Conservation (phyloP, 1,139 yeast species). For the Torulaspora globosa region DNA sequence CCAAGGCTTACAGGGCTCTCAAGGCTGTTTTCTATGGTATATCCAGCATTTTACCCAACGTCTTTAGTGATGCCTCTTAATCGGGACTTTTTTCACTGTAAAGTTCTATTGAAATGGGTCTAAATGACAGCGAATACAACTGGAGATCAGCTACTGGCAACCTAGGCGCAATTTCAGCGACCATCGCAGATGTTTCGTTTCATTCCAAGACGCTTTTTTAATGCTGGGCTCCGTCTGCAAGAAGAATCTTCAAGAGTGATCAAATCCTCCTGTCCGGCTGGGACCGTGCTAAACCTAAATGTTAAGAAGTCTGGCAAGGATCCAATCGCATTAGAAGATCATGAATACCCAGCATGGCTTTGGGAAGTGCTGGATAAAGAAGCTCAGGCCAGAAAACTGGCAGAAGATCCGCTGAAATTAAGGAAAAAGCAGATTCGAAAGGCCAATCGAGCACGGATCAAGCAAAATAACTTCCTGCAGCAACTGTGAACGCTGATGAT, state of each 20-base stretch:
- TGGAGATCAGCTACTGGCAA: neutral
- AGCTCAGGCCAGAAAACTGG: conserved; percentile 42
- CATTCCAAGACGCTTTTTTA: conserved; percentile 14
- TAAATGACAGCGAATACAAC: neutral
- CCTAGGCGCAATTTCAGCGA: neutral
- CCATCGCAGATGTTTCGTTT: conserved; percentile 6
- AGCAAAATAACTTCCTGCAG: conserved; percentile 67
- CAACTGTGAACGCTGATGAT: conserved; percentile 18
- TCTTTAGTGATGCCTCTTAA: neutral
- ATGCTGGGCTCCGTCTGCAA: conserved; percentile 10
- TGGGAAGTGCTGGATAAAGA: conserved; percentile 72
- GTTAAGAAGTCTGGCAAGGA: conserved; percentile 76
- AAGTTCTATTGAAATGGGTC: neutral
- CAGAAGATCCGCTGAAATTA: conserved; percentile 58
- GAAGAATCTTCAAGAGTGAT: conserved; percentile 5
- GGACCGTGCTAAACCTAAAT: conserved; percentile 75
- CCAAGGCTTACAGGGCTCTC: neutral
- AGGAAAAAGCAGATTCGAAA: conserved; percentile 67
- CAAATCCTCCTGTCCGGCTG: conserved; percentile 56
- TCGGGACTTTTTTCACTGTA: neutral
- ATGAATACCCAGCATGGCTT: conserved; percentile 91
- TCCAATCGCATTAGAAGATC: conserved; percentile 84
- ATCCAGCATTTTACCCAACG: neutral
- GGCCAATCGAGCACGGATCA: conserved; percentile 65
- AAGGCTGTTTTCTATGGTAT: neutral